Evolutionary conservation across 1,284 basidiomycete genomes (phyloP).

Genomic region (Pterulicium gracile): DNA sequence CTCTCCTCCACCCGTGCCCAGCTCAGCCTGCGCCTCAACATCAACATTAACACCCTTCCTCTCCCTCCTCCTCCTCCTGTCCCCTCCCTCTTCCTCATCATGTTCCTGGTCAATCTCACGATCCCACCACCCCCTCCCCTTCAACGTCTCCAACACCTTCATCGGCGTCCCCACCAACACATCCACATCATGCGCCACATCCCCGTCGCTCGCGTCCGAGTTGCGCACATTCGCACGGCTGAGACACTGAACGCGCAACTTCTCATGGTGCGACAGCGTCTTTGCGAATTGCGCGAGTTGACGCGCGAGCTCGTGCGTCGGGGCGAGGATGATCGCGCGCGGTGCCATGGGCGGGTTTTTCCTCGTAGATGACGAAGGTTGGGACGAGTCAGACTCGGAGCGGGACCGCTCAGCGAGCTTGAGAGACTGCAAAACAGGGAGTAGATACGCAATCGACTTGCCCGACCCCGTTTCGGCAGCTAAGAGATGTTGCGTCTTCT

Average conservation of each 20-base stretch:
- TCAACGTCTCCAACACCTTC: slow-evolving; percentile 62
- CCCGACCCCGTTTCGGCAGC: slow-evolving; percentile 86
- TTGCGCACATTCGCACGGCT: slow-evolving; percentile 44
- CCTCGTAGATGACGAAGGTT: slow-evolving; percentile 1
- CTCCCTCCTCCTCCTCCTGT: slow-evolving; percentile 16
- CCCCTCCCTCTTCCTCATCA: slow-evolving; percentile 18
- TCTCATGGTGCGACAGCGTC: slow-evolving; percentile 58
- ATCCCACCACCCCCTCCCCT: slow-evolving; percentile 56
- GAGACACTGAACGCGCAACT: slow-evolving; percentile 64
- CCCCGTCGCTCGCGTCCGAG: slow-evolving; percentile 40
- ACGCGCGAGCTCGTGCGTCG: slow-evolving; percentile 80
- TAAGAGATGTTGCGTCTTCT: slow-evolving; percentile 53
- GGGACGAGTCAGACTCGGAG: slow-evolving; percentile 5
- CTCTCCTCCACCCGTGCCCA: slow-evolving; percentile 36
- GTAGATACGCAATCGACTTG: slow-evolving; percentile 83
- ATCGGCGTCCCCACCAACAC: slow-evolving; percentile 71
- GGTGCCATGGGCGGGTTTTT: slow-evolving; percentile 34
- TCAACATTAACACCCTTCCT: slow-evolving; percentile 11
- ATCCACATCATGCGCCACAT: slow-evolving; percentile 36
- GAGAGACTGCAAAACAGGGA: slow-evolving; percentile 71
- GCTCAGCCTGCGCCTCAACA: slow-evolving; percentile 32
- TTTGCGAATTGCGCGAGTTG: slow-evolving; percentile 72
- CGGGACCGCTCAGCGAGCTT: slow-evolving; percentile 43
- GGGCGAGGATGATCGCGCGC: slow-evolving; percentile 70
- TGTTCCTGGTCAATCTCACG: slow-evolving; percentile 26